Percentiles rank a stretch among this genome's conserved stretches.
Evolutionary conservation across 345 rosid genomes (phyloP).

Genomic region (Citrus reticulata): DNA sequence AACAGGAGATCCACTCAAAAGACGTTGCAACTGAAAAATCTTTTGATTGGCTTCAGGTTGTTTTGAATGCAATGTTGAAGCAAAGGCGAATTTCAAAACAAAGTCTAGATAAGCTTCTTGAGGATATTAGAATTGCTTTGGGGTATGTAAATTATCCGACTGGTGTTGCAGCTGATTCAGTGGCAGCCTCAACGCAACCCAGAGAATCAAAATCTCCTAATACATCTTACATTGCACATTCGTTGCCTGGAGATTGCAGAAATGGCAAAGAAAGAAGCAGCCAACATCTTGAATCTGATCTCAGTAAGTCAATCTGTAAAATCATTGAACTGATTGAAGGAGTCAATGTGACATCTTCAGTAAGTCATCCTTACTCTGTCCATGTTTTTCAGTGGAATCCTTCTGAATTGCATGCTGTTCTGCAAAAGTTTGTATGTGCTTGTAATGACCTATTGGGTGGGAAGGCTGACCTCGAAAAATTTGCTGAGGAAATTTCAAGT

Average conservation of each 20-base stretch:
- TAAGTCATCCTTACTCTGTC: conserved; percentile 24
- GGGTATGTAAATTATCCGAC: conserved; percentile 42
- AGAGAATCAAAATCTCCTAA: conserved; percentile 38
- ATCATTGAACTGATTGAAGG: conserved; percentile 41
- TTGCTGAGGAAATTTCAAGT: conserved; percentile 36
- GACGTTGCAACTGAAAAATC: conserved; percentile 30
- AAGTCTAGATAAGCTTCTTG: conserved; percentile 49
- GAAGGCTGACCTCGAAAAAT: conserved; percentile 28
- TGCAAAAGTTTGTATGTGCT: conserved; percentile 28
- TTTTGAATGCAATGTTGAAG: conserved; percentile 64
- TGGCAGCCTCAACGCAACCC: conserved; percentile 7
- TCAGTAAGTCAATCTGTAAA: conserved; percentile 39
- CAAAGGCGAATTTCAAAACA: conserved; percentile 63
- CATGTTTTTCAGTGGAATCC: conserved; percentile 44
- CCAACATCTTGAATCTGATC: conserved; percentile 15
- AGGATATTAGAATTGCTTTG: conserved; percentile 77
- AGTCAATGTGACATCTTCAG: conserved; percentile 18
- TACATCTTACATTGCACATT: conserved; percentile 1
- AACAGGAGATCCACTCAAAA: conserved; percentile 19
- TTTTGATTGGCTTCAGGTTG: conserved; percentile 94
- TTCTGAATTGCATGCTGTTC: conserved; percentile 34
- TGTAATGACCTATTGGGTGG: conserved; percentile 38
- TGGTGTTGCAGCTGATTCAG: conserved; percentile 7
- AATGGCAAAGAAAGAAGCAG: conserved; percentile 16
- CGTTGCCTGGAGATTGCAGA: conserved; percentile 20